Evolutionary conservation across 2,329 filamentous ascomycete genomes (phyloP).

Genomic region (Aureobasidium vineae): DNA sequence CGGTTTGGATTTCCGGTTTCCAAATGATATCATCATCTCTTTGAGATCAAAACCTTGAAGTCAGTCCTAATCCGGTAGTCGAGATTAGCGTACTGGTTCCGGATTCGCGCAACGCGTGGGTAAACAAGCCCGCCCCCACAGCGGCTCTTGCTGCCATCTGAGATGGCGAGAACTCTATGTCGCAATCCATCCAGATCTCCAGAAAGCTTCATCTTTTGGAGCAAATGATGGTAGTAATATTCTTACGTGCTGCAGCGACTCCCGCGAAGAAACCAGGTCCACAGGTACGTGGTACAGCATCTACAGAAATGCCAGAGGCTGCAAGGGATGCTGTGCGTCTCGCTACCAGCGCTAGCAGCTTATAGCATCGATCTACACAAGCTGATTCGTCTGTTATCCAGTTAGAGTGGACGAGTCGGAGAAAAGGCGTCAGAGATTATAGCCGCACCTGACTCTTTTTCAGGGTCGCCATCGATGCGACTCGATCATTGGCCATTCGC

Average conservation of each 20-base stretch:
- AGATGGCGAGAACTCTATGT: not conserved
- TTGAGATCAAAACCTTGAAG: not conserved
- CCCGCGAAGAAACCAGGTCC: not conserved
- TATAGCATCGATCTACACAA: constrained; percentile 12
- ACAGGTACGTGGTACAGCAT: not conserved
- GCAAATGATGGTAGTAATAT: not conserved
- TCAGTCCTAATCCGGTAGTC: constrained; percentile 2
- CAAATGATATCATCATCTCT: no score
- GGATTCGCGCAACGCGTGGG: not conserved
- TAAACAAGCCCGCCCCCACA: not conserved
- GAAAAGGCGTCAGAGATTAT: not conserved
- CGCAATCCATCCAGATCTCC: not conserved
- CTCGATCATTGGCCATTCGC: not conserved
- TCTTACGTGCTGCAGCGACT: not conserved
- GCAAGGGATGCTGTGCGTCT: constrained; percentile 1
- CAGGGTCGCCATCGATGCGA: not conserved
- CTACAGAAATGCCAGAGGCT: not conserved
- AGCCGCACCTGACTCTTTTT: not conserved
- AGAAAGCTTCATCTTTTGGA: not conserved
- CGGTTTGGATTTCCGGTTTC: constrained; percentile 12
- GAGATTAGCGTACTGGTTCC: not conserved
- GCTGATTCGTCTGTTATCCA: constrained; percentile 4
- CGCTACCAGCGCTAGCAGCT: constrained; percentile 6
- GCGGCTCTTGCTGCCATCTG: constrained; percentile 8
- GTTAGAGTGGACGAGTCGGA: constrained; percentile 5